A percentile compares a stretch with the other conserved stretches of the same genome.
These are phyloP conservation scores for Aspergillus wentii DNA, from an alignment of 495 filamentous ascomycete genomes.

Conservation along the genomic window DNA sequence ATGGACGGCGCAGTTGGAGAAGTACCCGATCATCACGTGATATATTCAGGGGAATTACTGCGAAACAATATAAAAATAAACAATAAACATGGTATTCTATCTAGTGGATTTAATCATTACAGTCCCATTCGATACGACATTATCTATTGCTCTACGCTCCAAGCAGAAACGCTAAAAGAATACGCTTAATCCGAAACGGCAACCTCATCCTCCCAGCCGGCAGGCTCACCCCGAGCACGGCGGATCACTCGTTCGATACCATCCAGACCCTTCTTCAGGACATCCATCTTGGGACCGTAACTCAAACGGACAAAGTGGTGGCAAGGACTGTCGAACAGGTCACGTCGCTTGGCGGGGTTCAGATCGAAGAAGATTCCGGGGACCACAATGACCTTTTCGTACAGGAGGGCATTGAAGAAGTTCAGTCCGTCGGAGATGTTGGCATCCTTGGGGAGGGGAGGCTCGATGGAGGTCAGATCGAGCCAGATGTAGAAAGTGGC, in stretches of 20 bases:
- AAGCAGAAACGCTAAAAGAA: no score
- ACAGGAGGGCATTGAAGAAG: constrained; percentile 90
- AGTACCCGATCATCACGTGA: no score
- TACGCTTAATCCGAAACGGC: constrained; percentile 39
- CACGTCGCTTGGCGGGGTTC: constrained; percentile 83
- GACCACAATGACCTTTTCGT: constrained; percentile 92
- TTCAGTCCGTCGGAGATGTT: constrained; percentile 88
- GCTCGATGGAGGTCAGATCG: constrained; percentile 49
- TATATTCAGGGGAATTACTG: no score
- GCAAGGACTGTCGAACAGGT: constrained; percentile 92
- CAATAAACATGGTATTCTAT: no score
- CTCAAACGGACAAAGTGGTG: constrained; percentile 92
- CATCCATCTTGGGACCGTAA: constrained; percentile 90
- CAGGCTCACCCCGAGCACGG: constrained; percentile 31
- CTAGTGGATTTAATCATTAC: no score
- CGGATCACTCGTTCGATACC: constrained; percentile 75
- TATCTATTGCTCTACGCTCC: constrained; percentile 9
- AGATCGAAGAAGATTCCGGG: constrained; percentile 83
- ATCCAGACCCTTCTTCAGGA: constrained; percentile 75
- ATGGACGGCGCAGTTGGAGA: no score
- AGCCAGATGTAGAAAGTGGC: constrained; percentile 93
- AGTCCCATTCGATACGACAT: no score
- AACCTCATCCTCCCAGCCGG: constrained; percentile 35
- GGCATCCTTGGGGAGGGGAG: constrained; percentile 36
- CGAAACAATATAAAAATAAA: no score